Conservation (phyloP, 148 eudicot genomes). For the Pouteria glomerata region DNA sequence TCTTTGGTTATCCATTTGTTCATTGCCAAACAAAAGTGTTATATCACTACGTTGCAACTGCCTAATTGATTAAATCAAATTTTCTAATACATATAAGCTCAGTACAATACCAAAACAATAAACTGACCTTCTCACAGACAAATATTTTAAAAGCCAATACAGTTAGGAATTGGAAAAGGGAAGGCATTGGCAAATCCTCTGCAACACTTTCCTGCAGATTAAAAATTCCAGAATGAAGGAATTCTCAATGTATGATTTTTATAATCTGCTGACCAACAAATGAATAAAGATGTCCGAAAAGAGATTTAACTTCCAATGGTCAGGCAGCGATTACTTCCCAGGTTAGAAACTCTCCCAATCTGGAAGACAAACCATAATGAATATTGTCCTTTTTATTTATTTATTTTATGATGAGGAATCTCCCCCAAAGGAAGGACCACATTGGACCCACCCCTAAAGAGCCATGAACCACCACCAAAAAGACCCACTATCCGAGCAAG, state of each 20-base stretch:
- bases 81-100: neutral
- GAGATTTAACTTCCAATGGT: neutral
- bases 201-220: conserved; percentile 45
- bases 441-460: too few relatives aligned
- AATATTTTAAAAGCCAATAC: conserved; percentile 60
- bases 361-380: too few relatives aligned
- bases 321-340: neutral
- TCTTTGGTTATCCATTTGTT: neutral
- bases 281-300: neutral
- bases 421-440: too few relatives aligned
- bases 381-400: too few relatives aligned
- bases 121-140: conserved; percentile 48
- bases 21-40: neutral
- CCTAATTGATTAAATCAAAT: neutral
- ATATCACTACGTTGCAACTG: neutral
- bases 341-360: too few relatives aligned
- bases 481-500: too few relatives aligned
- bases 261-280: neutral
- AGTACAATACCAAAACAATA: neutral
- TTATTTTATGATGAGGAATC: too few relatives aligned
- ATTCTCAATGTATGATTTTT: neutral
- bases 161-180: conserved; percentile 63
- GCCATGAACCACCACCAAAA: too few relatives aligned
- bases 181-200: conserved; percentile 73
- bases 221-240: conserved; percentile 16